Base-by-base conservation (phyloP, 2,329 filamentous ascomycete species). In the Pseudogymnoascus sp. region DNA sequence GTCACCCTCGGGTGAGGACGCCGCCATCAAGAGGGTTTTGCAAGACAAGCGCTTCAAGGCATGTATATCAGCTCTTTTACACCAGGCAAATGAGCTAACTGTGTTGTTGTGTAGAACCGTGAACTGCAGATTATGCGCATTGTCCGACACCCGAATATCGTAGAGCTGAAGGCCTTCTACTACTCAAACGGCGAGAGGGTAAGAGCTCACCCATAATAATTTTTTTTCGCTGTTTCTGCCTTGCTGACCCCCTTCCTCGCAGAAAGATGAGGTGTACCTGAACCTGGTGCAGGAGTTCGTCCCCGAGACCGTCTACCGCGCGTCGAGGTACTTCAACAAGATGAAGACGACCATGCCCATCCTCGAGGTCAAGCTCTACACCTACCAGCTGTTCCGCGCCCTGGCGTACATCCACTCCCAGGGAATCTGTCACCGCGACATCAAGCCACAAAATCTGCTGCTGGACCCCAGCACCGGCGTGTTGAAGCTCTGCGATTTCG, bases 1-100 rank as follows among this genome's bases (percentile, higher is more conserved):
- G 72, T 93, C 93, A 66, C 94, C 94, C n/a, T 94, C 90, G 67
- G 93, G 93, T 67, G 94, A 99, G 77, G 94, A 99, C 79, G 94
- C 94, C 62, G 94, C 94, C 75, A 99, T 99, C 82, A 99, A 99
- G 83, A 89, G 94, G 71, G 94, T 99, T 65, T 84, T 99, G 64
- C 94, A 99, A 75, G 94, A 99, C 83, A 99, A 99, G 83, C 87
- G 94, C 75, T 99, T 99, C 87, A 99, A 99, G 90, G 94, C 96
- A 31, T 3, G 53, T n/a, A 59, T 33, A 33, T 18, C 25, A 21
- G 53, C 18, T 53, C 35, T 28, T 23, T 50, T 44, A 28, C 42
- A 23, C 47, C 16, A 16, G 35, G 23, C 61, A 37, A 66, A 4
- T 25, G 12, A 66, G 66, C 75, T 79, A 65, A 79, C 65, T 62